Evolutionary conservation across 345 rosid species (phyloP).

Genomic region (Eucalyptus globulus): DNA sequence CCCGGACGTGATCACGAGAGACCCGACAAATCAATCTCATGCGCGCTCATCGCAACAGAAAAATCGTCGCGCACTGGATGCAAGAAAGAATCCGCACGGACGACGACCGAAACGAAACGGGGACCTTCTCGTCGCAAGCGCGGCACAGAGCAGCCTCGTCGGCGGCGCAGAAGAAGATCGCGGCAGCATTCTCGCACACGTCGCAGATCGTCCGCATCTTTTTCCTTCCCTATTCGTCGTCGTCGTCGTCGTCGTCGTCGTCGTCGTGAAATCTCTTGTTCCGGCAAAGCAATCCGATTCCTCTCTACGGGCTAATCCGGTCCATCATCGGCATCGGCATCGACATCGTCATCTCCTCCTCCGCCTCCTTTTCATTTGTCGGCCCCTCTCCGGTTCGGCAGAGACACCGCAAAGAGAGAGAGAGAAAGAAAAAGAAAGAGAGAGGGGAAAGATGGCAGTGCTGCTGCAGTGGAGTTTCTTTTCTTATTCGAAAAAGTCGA

Average conservation of each 20-base stretch:
- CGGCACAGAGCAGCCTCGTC: constrained; percentile 83
- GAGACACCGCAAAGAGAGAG: not conserved
- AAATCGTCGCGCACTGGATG: not conserved
- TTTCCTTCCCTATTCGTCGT: not conserved
- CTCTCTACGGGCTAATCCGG: not conserved
- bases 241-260: constrained; percentile 6
- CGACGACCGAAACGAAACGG: not conserved
- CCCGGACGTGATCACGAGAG: not conserved
- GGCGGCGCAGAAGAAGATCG: constrained; percentile 74
- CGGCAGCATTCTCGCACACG: constrained; percentile 74
- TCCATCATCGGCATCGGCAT: not conserved
- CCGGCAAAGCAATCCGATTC: not conserved
- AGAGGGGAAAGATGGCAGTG: not conserved
- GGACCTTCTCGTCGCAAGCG: constrained; percentile 68
- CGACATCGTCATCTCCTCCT: not conserved
- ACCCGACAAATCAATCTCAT: not conserved
- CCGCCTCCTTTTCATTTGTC: not conserved
- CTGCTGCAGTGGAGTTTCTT: not conserved
- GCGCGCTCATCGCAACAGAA: not conserved
- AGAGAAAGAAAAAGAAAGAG: fast-evolving
- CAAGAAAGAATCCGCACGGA: not conserved
- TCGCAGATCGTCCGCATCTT: constrained; percentile 78
- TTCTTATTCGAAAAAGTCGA: not conserved
- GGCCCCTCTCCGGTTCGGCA: not conserved
- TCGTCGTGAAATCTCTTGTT: constrained; percentile 16